Evolutionary conservation across 306 rosid genomes (phyloP), one percentile per base, ranked within the genome.

Genomic region (Gynostemma pentaphyllum): DNA sequence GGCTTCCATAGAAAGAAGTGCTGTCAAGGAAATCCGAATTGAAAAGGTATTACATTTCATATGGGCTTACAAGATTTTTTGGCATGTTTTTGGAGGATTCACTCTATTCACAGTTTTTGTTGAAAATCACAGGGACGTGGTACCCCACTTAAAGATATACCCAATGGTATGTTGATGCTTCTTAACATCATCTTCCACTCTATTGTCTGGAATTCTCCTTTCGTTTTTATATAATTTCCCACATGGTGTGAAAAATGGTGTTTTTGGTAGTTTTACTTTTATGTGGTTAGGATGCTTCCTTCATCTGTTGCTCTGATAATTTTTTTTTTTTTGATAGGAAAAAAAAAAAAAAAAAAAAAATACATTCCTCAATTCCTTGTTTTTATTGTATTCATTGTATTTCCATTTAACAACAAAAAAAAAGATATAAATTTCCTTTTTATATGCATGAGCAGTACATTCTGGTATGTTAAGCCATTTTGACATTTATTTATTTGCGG

Each of bases 81-180:
- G 27, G 19, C 55, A 12, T 66, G 41, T 73, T 80, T 14, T 23
- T 21, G 36, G 46, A 11, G 32, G 66, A 67, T 52, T 65, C 30
- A 64, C 13, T 42, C 48, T 70, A 51, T 70, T 77, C 59, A 65
- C 57, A 21, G 19, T 69, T 51, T 70, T 59, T 54, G 7, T 69
- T 77, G 57, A 46, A 57, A 71, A 76, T 70, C 86, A 77, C 84
- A 94, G 99, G 99, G 99, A 22, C 81, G 62, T 64, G 99, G 99
- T 44, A 82, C 89, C 14, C 75, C 97, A 66, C 79, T 94, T 65
- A 94, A 88, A 76, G 97, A 88, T 81, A 94, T 94, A 76, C 99
- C 95, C 37, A 88, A 88, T 59, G 97, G 99, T 94, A 88, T 68
- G 75, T 16, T n/a, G 27, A n/a, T 15, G 41, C 60, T 73, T 68